Conservation (phyloP, 176 grass and related monocot genomes). For the Aegilops tauschii region DNA sequence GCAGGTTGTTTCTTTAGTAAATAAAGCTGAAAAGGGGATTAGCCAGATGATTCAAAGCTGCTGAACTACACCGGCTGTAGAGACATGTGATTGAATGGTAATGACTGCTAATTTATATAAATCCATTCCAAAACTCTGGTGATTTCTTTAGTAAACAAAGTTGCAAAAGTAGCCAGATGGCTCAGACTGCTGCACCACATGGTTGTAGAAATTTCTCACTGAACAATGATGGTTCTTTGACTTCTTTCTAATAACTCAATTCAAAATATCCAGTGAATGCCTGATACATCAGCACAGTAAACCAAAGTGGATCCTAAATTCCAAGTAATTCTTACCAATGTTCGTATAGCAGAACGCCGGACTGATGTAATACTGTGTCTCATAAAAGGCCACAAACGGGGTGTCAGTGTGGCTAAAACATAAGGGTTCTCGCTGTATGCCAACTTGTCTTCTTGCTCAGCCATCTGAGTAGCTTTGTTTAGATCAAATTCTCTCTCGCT, state of each 20-base stretch:
- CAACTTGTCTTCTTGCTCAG: slow-evolving; percentile 49
- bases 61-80: neutral
- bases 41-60: slow-evolving; percentile 12
- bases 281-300: neutral
- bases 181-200: neutral
- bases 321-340: slow-evolving; percentile 59
- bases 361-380: slow-evolving; percentile 97
- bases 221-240: neutral
- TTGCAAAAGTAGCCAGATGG: neutral
- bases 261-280: neutral
- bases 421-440: slow-evolving; percentile 71
- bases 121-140: neutral
- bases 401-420: slow-evolving; percentile 77
- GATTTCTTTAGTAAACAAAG: slow-evolving; percentile 7
- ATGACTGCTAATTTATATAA: neutral
- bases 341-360: slow-evolving; percentile 80
- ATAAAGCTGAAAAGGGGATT: neutral
- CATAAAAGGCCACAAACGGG: slow-evolving; percentile 94
- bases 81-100: slow-evolving; percentile 7
- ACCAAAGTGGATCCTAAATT: slow-evolving; percentile 24
- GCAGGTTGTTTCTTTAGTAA: neutral
- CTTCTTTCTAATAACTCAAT: slow-evolving; percentile 1
- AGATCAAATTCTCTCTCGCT: slow-evolving; percentile 69
- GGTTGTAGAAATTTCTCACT: neutral
- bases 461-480: slow-evolving; percentile 49